Conservation (phyloP, 768 basidiomycete species). For the Tricholomella constricta region DNA sequence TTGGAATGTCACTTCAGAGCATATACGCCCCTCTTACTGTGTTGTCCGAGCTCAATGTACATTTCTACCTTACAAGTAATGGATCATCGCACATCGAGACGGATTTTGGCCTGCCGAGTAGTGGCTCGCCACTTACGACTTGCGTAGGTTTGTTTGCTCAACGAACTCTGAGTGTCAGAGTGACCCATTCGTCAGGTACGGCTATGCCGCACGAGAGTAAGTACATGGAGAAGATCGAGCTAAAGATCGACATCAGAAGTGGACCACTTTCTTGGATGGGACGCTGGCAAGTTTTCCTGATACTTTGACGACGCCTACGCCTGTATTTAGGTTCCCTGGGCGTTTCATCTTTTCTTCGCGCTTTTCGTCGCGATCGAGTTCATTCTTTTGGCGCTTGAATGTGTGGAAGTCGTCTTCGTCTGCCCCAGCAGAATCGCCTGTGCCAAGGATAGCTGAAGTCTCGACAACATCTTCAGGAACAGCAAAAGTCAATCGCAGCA, state of each 20-base stretch:
- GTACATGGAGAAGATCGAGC: no score
- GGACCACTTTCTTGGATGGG: slow-evolving; percentile 48
- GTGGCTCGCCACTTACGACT: no score
- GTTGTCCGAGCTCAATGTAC: no score
- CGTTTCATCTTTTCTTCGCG: slow-evolving; percentile 44
- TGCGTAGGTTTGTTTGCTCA: no score
- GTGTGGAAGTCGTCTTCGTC: slow-evolving; percentile 96
- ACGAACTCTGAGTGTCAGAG: no score
- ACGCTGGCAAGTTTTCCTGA: slow-evolving; percentile 28
- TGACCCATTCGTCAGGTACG: no score
- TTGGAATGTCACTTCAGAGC: no score
- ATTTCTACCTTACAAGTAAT: no score
- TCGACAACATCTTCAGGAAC: slow-evolving; percentile 36
- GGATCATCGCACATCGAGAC: no score
- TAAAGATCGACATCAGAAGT: slow-evolving; percentile 36
- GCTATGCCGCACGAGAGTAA: no score
- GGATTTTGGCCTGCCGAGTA: no score
- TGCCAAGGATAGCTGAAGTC: slow-evolving; percentile 39
- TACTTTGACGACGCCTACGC: slow-evolving; percentile 40
- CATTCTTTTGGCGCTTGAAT: slow-evolving; percentile 63
- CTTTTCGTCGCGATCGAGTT: slow-evolving; percentile 64
- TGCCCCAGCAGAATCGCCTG: slow-evolving; percentile 65
- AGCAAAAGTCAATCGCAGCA: neutral
- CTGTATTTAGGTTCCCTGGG: slow-evolving; percentile 43
- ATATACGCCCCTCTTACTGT: no score